Percentiles rank a stretch among this genome's conserved stretches.
phyloP scores from a whole-genome alignment of 257 asterid species.

The Petrea volubilis region DNA sequence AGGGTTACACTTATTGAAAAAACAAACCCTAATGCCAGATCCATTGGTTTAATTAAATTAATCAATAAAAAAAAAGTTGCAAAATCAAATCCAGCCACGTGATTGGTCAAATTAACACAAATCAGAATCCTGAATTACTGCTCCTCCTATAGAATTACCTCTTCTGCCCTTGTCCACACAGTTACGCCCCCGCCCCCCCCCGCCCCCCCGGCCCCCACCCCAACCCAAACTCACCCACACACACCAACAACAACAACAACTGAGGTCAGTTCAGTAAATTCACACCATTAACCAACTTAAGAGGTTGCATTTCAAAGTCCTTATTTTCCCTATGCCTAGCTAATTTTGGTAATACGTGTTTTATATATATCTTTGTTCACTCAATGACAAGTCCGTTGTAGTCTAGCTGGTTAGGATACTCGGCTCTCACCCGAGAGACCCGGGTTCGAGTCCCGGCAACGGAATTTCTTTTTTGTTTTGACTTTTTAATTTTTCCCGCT shows the following conservation, averaged over 20 bases:
- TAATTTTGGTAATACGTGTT: too few relatives aligned
- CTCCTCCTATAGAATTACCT: constrained; percentile 16
- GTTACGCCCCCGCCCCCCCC: too few relatives aligned
- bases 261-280: too few relatives aligned
- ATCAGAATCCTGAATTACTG: constrained; percentile 32
- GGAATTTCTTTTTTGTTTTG: constrained; percentile 39
- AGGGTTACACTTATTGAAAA: neutral
- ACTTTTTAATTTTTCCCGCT: too few relatives aligned
- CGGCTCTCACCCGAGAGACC: constrained; percentile 99
- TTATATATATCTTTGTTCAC: too few relatives aligned
- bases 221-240: too few relatives aligned
- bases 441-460: constrained; percentile 99
- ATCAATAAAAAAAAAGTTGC: neutral
- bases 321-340: too few relatives aligned
- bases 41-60: neutral
- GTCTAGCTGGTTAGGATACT: constrained; percentile 98
- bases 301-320: too few relatives aligned
- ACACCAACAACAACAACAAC: too few relatives aligned
- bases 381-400: constrained; percentile 75
- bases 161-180: constrained; percentile 16
- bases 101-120: constrained; percentile 15
- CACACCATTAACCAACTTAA: too few relatives aligned
- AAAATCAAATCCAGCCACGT: constrained; percentile 41
- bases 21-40: neutral
- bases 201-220: too few relatives aligned